Conservation (phyloP, 225 moss, liverwort and hornwort species). For the Pseudoscleropodium purum region DNA sequence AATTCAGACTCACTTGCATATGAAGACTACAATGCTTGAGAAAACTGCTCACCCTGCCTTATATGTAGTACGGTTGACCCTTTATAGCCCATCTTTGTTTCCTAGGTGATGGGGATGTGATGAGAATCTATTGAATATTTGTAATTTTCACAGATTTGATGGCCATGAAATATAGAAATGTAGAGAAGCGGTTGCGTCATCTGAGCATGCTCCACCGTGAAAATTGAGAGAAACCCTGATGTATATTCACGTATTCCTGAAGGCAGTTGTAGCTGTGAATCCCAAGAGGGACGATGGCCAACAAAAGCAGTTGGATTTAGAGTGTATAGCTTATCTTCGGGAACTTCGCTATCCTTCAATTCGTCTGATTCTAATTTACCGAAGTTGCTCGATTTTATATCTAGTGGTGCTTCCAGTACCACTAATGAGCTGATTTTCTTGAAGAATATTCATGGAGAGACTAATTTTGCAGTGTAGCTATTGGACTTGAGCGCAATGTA, state of each 20-base stretch:
- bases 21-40: background rate
- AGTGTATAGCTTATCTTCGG: background rate
- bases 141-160: background rate
- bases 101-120: background rate
- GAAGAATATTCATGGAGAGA: background rate
- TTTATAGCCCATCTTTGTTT: background rate
- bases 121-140: background rate
- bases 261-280: background rate
- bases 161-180: background rate
- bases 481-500: background rate
- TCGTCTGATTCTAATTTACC: background rate
- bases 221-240: background rate
- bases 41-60: background rate
- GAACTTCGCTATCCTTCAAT: background rate
- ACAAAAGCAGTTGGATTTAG: background rate
- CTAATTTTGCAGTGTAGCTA: background rate
- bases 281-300: too few relatives aligned
- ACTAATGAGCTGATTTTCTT: background rate
- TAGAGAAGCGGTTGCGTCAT: background rate
- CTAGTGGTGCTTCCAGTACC: too few relatives aligned
- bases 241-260: background rate
- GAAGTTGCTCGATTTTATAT: background rate
- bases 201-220: background rate
- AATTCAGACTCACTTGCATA: background rate
- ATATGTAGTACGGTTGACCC: background rate